Evolutionary conservation across 2,329 filamentous ascomycete species (phyloP), one percentile per base, ranked within the genome.

Genomic region (Bipolaris victoriae): DNA sequence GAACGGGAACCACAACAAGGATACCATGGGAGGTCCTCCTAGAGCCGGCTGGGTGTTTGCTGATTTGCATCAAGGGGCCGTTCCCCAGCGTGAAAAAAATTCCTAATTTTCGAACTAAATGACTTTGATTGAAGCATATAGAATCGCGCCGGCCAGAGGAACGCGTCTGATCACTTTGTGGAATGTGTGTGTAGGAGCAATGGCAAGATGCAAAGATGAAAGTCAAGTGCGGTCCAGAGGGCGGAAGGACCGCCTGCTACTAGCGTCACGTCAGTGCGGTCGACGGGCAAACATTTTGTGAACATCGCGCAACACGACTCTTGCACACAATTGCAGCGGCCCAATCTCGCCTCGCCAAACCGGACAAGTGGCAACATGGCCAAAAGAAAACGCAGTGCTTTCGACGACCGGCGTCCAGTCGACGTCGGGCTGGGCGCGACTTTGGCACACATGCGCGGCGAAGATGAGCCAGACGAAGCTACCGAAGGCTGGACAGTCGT

Each of bases 401-500:
- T 66, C 20, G 61, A 67, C 5, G 62, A 69, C 15, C 47, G 43
- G 35, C 51, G 59, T 33, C 49, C 59, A n/a, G 55, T 61, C 43
- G 65, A 71, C 40, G 60, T 69, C 41, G 68, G 72, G 16, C 62
- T 75, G 16, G 71, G 70, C 29, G 68, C 68, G 36, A 73, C 71
- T 36, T 55, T 73, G 48, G 69, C 70, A 47, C 65, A 67, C 48
- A 49, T 73, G 60, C 61, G 63, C 46, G 61, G 61, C 35, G 64
- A 66, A 33, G 48, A 58, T 16, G 55, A 63, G n/a, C 41, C 62
- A 11, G 56, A 55, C 18, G 49, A 52, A 16, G 52, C 62, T 33
- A 52, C 58, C 45, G 66, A 68, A 40, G 70, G 65, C 50, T 75
- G 73, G 72, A 69, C 66, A 26, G 66, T 67, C 44, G 69, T 72